Evolutionary conservation across 495 filamentous ascomycete genomes (phyloP).

Genomic region (Bryoglossum gracile): DNA sequence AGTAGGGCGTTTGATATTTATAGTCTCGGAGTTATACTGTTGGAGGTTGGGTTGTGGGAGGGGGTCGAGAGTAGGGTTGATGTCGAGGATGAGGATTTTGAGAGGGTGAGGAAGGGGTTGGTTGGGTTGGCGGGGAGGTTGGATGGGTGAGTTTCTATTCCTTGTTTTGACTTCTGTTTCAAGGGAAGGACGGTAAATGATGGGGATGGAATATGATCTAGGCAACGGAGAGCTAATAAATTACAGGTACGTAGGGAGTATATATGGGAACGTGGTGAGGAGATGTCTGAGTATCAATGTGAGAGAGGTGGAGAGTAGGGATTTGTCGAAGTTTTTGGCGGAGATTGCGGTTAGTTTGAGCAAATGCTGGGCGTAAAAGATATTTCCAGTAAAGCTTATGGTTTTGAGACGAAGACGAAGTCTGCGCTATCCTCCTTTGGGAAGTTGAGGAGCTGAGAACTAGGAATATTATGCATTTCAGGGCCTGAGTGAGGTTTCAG

Average conservation of each 20-base stretch:
- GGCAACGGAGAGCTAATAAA: neutral
- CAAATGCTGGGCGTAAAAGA: conserved; percentile 17
- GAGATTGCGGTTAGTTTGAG: conserved; percentile 19
- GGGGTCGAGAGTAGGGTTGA: conserved; percentile 31
- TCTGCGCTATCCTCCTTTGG: neutral
- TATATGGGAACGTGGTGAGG: conserved; percentile 23
- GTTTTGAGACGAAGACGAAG: neutral
- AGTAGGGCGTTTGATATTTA: conserved; percentile 50
- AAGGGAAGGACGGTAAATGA: neutral
- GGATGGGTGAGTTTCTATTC: conserved; percentile 16
- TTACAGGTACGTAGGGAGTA: conserved; percentile 14
- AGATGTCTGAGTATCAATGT: conserved; percentile 18
- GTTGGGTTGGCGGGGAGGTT: conserved; percentile 16
- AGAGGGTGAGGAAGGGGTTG: conserved; percentile 16
- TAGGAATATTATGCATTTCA: no score
- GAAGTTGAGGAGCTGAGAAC: neutral
- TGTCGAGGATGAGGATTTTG: conserved; percentile 18
- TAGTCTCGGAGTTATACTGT: conserved; percentile 51
- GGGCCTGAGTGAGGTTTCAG: no score
- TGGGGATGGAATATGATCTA: neutral
- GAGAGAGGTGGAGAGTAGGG: conserved; percentile 8
- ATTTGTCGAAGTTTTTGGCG: conserved; percentile 15
- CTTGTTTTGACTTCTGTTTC: neutral
- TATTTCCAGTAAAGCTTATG: neutral
- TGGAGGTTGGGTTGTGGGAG: conserved; percentile 56